Conservation (phyloP, 164 flowering plant species). For the Piper longum region DNA sequence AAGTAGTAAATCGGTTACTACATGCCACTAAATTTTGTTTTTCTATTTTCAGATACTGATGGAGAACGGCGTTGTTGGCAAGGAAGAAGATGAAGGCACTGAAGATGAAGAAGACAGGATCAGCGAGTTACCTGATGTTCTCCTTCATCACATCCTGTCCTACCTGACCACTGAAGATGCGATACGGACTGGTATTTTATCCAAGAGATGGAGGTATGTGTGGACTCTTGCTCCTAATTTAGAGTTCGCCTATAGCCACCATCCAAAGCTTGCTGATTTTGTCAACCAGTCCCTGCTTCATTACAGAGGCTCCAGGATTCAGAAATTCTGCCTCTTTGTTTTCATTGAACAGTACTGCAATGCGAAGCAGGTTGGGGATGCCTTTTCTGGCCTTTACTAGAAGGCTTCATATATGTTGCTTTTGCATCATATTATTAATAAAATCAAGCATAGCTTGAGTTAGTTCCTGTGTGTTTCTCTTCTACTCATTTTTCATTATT, state of each 20-base stretch:
- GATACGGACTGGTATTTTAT: not conserved
- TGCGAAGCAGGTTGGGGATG: not conserved
- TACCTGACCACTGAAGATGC: not conserved
- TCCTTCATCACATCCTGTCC: conserved; percentile 2
- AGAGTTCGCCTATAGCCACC: not conserved
- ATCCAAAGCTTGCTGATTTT: not conserved
- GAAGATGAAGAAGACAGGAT: not conserved
- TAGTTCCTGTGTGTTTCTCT: too few species aligned
- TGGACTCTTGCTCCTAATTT: conserved; percentile 1
- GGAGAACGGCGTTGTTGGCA: not conserved
- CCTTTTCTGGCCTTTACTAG: not conserved
- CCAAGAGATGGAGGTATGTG: conserved; percentile 1
- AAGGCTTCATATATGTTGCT: too few species aligned
- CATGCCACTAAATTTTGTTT: not conserved
- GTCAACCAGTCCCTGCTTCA: too few species aligned
- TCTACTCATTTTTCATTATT: too few species aligned
- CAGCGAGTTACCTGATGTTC: conserved; percentile 1
- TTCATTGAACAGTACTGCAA: not conserved
- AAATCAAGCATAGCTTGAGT: too few species aligned
- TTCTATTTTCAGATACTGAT: not conserved
- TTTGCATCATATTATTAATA: too few species aligned
- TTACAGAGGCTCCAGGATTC: too few species aligned
- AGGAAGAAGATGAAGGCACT: not conserved
- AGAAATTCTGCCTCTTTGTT: too few species aligned
- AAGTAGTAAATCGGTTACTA: too few species aligned